These are phyloP conservation scores for Canna indica DNA, from an alignment of 176 grass and related monocot genomes.

Conservation along the genomic window DNA sequence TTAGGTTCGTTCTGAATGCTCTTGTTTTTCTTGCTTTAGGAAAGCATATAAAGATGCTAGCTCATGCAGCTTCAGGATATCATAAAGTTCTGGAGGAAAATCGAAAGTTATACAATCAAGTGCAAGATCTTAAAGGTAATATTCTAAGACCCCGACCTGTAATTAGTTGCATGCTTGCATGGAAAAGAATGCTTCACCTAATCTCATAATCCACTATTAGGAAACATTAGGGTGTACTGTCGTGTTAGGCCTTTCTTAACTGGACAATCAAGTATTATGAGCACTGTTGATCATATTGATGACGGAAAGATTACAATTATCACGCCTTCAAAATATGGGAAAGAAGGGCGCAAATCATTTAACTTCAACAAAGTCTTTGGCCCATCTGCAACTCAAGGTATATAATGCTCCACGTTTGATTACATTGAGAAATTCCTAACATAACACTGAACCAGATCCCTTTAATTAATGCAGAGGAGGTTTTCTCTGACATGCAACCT, in stretches of 20 bases:
- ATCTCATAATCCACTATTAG: conserved; percentile 38
- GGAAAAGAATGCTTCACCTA: not conserved
- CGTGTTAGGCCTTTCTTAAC: conserved; percentile 90
- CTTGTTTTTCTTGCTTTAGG: conserved; percentile 50
- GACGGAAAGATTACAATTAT: conserved; percentile 81
- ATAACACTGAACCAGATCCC: not conserved
- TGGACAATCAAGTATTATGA: conserved; percentile 57
- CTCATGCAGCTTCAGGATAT: conserved; percentile 81
- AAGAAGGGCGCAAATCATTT: conserved; percentile 71
- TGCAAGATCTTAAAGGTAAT: conserved; percentile 92
- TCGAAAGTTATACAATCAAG: conserved; percentile 82
- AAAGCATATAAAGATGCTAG: conserved; percentile 52
- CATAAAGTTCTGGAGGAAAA: conserved; percentile 87
- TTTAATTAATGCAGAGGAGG: conserved; percentile 54
- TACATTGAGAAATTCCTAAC: not conserved
- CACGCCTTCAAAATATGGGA: conserved; percentile 73
- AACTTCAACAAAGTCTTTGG: conserved; percentile 96
- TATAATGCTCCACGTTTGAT: not conserved
- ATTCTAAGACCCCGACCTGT: not conserved
- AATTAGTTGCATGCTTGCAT: conserved; percentile 10
- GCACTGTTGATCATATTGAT: conserved; percentile 59
- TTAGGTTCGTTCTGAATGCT: conserved; percentile 6
- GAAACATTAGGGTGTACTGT: conserved; percentile 97
- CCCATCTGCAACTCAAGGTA: conserved; percentile 86
- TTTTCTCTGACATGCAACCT: conserved; percentile 84